Evolutionary conservation across 305 asterid genomes (phyloP).

Genomic region (Fraxinus floribunda): DNA sequence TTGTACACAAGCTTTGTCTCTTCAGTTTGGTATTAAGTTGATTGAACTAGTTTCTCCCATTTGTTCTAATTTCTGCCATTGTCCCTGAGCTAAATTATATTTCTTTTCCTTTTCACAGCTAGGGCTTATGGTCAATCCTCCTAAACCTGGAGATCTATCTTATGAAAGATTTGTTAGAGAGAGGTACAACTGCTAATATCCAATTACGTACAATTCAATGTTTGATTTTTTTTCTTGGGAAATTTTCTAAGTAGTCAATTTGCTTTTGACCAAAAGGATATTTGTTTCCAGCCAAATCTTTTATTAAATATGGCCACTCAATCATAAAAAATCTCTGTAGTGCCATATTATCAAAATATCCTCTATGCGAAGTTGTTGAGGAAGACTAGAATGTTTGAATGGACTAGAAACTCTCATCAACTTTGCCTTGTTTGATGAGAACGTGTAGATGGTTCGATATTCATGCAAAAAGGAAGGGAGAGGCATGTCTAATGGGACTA

Average conservation of each 20-base stretch:
- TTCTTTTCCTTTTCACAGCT: constrained; percentile 43
- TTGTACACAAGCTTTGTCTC: not conserved
- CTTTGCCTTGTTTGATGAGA: not conserved
- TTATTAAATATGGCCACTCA: not conserved
- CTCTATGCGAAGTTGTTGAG: not conserved
- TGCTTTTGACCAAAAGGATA: not conserved
- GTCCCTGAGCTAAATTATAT: not conserved
- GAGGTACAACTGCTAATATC: constrained; percentile 47
- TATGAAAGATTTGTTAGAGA: constrained; percentile 68
- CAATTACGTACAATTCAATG: not conserved
- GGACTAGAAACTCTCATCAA: not conserved
- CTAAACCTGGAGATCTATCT: constrained; percentile 90
- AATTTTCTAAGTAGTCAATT: not conserved
- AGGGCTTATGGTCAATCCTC: constrained; percentile 95
- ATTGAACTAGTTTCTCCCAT: not conserved
- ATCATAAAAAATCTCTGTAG: not conserved
- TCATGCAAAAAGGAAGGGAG: not conserved
- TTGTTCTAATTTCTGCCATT: not conserved
- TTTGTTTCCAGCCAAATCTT: not conserved
- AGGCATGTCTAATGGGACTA: not conserved
- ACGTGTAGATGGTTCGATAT: not conserved
- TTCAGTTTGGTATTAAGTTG: not conserved
- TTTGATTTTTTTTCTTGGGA: not conserved
- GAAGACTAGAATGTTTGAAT: not conserved
- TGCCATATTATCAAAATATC: not conserved